phyloP scores from a whole-genome alignment of 2,329 filamentous ascomycete genomes.

The Colletotrichum cuscutae region DNA sequence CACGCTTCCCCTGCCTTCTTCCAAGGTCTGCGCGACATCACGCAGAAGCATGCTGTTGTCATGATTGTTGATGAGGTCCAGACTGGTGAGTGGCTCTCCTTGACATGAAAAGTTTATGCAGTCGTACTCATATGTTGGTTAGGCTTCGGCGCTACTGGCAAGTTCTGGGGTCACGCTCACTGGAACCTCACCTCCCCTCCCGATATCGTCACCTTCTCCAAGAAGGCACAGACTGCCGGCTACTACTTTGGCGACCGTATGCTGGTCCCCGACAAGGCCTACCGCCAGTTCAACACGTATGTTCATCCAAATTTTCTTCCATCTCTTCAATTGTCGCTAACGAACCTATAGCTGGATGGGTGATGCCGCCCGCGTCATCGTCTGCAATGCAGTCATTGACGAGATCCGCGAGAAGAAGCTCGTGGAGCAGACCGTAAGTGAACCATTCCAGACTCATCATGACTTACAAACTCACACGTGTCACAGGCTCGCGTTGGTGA shows the following conservation, averaged over 20 bases:
- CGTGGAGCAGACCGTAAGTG: slow-evolving; percentile 65
- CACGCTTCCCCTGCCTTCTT: slow-evolving; percentile 84
- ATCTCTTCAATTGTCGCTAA: neutral
- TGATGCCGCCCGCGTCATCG: slow-evolving; percentile 79
- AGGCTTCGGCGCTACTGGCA: slow-evolving; percentile 84
- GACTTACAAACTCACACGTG: slow-evolving; percentile 4
- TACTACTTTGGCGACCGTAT: slow-evolving; percentile 84
- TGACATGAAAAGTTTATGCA: neutral
- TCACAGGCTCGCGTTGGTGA: slow-evolving; percentile 68
- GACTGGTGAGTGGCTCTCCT: slow-evolving; percentile 52
- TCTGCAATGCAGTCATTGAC: slow-evolving; percentile 81
- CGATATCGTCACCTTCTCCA: slow-evolving; percentile 89
- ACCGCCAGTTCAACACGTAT: slow-evolving; percentile 83
- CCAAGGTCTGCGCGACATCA: slow-evolving; percentile 77
- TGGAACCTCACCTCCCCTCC: slow-evolving; percentile 78
- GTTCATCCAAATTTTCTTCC: no score
- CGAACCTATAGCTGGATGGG: slow-evolving; percentile 72
- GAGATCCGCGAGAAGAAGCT: slow-evolving; percentile 77
- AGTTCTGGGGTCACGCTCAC: slow-evolving; percentile 90
- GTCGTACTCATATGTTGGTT: neutral
- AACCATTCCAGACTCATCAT: no score
- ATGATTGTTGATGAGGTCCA: slow-evolving; percentile 89
- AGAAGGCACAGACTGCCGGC: slow-evolving; percentile 87
- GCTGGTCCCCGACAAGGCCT: slow-evolving; percentile 82
- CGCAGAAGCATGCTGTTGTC: slow-evolving; percentile 74